Evolutionary conservation across 306 rosid species (phyloP).

Genomic region (Cucurbita moschata): DNA sequence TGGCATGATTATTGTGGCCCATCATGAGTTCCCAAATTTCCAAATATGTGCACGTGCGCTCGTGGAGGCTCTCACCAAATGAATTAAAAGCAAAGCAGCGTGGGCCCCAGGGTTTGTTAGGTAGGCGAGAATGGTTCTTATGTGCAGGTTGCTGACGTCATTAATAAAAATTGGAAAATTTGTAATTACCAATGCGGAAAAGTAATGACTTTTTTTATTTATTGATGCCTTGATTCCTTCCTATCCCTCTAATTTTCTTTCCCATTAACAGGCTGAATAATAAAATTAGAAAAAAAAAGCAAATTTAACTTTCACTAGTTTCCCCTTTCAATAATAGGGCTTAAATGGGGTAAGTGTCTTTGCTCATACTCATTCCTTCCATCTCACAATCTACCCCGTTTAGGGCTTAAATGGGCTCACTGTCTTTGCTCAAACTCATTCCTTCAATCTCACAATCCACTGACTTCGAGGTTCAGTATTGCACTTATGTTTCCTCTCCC

Average conservation of each 20-base stretch:
- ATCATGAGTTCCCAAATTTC: neutral
- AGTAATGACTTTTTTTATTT: neutral
- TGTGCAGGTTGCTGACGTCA: neutral
- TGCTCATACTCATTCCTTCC: no score
- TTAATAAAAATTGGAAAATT: neutral
- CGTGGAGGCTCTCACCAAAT: neutral
- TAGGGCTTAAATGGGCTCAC: no score
- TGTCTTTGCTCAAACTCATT: no score
- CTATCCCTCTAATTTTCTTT: neutral
- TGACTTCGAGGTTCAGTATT: no score
- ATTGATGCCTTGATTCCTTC: neutral
- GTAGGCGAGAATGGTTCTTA: neutral
- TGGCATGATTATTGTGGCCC: neutral
- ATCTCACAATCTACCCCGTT: no score
- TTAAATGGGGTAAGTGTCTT: no score
- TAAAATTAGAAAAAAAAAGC: no score
- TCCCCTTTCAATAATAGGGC: no score
- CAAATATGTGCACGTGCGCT: neutral
- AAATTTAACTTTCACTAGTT: no score
- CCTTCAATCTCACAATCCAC: no score
- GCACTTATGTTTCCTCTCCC: no score
- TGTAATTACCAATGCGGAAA: neutral
- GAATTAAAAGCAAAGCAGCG: neutral
- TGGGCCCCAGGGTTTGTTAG: neutral
- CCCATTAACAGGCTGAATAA: no score